Conservation (phyloP, 2,329 filamentous ascomycete genomes). For the Epichloe typhina region DNA sequence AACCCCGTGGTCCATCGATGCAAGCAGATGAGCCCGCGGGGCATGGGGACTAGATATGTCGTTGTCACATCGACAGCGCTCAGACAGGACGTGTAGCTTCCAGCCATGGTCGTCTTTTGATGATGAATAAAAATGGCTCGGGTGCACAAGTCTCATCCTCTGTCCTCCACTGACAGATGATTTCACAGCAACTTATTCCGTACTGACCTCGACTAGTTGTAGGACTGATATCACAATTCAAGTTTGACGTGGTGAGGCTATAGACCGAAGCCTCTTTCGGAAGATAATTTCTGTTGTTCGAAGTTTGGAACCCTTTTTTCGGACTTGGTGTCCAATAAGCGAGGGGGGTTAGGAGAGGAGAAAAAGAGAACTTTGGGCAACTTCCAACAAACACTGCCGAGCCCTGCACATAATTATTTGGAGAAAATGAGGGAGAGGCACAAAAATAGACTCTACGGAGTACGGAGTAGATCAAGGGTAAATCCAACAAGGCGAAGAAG, state of each 20-base stretch:
- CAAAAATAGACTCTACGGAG: not conserved
- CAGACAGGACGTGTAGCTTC: not conserved
- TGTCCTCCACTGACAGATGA: not conserved
- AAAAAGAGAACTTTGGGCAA: not conserved
- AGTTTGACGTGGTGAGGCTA: not conserved
- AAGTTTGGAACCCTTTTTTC: not conserved
- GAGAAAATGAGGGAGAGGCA: not conserved
- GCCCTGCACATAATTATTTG: not conserved
- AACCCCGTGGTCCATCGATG: no score
- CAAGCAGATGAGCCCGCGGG: not conserved
- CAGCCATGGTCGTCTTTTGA: not conserved
- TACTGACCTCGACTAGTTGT: constrained; percentile 1
- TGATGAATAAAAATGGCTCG: not conserved
- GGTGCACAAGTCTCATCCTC: not conserved
- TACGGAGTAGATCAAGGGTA: not conserved
- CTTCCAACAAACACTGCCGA: not conserved
- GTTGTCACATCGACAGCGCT: not conserved
- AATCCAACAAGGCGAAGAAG: constrained; percentile 1
- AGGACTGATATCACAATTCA: not conserved
- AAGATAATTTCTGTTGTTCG: not conserved
- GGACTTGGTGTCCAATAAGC: not conserved
- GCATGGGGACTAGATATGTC: not conserved
- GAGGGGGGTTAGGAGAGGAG: no score
- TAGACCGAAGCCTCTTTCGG: not conserved
- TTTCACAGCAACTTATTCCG: not conserved